These are phyloP conservation scores for Mrakia hoshinonis DNA, from an alignment of 768 basidiomycete species.

Conservation along the genomic window DNA sequence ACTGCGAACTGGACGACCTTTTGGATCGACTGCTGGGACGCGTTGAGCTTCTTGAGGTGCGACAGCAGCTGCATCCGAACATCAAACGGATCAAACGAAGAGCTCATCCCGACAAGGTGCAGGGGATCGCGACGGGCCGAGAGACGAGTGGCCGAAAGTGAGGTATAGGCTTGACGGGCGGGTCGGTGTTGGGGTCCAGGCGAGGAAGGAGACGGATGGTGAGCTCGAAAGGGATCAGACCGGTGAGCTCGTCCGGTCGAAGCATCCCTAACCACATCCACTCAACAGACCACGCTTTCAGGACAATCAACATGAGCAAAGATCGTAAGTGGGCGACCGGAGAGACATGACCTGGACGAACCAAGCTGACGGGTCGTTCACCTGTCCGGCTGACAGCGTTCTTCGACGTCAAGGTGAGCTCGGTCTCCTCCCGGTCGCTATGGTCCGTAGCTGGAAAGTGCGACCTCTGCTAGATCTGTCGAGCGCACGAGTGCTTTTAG, in stretches of 20 bases:
- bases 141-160: not conserved
- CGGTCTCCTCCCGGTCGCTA: not conserved
- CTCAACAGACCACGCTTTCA: not conserved
- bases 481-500: no score
- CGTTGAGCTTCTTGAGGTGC: conserved; percentile 56
- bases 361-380: not conserved
- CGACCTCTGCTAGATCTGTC: not conserved
- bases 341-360: not conserved
- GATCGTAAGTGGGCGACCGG: conserved; percentile 21
- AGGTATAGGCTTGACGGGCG: not conserved
- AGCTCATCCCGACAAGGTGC: not conserved
- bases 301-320: conserved; percentile 4
- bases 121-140: not conserved
- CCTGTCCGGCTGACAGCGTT: not conserved
- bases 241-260: not conserved
- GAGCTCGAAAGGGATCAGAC: not conserved
- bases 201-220: not conserved
- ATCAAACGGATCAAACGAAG: conserved; percentile 41
- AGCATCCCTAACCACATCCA: not conserved
- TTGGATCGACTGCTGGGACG: conserved; percentile 81
- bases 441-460: not conserved
- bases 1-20: conserved; percentile 76
- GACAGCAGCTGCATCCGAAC: conserved; percentile 60
- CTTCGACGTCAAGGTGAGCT: conserved; percentile 28
- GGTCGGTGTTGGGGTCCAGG: not conserved